A percentile compares a stretch with the other conserved stretches of the same genome.
These are phyloP conservation scores for Syncephalastrum monosporum DNA, from an alignment of 371 early-diverging fungal genomes.

Conservation along the genomic window DNA sequence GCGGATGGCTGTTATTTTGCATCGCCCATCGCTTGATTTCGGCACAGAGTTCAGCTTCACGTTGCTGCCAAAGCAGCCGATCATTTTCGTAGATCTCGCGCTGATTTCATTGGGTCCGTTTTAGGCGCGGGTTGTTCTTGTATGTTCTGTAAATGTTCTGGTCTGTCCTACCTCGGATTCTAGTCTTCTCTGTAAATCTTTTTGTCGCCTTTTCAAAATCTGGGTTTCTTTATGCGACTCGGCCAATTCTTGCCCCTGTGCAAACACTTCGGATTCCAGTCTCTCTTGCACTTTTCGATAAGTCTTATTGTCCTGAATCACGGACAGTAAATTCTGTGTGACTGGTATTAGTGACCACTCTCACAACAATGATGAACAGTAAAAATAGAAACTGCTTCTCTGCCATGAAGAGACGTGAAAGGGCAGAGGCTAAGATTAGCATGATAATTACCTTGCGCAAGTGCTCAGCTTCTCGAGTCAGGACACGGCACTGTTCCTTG, in stretches of 20 bases:
- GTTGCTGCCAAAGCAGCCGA: slow-evolving; percentile 27
- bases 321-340: slow-evolving; percentile 15
- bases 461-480: slow-evolving; percentile 18
- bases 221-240: slow-evolving; percentile 20
- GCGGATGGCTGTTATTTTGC: slow-evolving; percentile 11
- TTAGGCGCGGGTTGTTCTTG: background rate
- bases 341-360: background rate
- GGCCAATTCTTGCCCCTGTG: slow-evolving; percentile 23
- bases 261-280: slow-evolving; percentile 27
- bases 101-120: slow-evolving; percentile 12
- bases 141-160: slow-evolving; percentile 1
- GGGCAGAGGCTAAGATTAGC: background rate
- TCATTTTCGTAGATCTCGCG: slow-evolving; percentile 31
- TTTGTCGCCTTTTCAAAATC: slow-evolving; percentile 15
- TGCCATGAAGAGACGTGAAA: background rate
- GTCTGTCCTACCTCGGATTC: slow-evolving; percentile 22
- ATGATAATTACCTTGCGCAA: slow-evolving; percentile 19
- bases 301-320: slow-evolving; percentile 25
- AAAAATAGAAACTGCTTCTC: no score
- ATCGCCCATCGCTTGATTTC: slow-evolving; percentile 17
- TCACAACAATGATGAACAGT: background rate
- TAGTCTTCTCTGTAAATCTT: slow-evolving; percentile 26
- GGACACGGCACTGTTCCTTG: slow-evolving; percentile 21
- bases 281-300: slow-evolving; percentile 23
- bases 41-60: slow-evolving; percentile 24